These are phyloP conservation scores for Francoa sonchifolia DNA, from an alignment of 441 rosid genomes.

Conservation along the genomic window DNA sequence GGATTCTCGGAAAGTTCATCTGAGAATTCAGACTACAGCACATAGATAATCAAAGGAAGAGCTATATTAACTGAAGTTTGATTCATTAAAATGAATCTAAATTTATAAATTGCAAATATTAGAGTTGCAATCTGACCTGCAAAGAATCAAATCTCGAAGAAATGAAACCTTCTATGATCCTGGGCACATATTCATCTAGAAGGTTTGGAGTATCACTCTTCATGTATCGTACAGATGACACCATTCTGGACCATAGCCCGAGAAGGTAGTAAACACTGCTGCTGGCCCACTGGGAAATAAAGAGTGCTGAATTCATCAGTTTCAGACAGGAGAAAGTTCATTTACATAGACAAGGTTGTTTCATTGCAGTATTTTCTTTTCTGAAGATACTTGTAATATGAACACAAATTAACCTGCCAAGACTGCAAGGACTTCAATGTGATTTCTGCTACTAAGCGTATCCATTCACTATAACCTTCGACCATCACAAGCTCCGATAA, in stretches of 20 bases:
- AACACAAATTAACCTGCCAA: slow-evolving; percentile 99
- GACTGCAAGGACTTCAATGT: slow-evolving; percentile 92
- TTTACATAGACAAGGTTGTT: slow-evolving; percentile 1
- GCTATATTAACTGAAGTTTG: too few species aligned
- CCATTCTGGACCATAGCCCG: slow-evolving; percentile 97
- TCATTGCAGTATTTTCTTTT: neutral
- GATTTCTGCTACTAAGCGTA: slow-evolving; percentile 88
- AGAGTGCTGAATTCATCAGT: slow-evolving; percentile 11
- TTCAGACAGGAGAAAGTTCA: slow-evolving; percentile 7
- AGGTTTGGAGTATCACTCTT: slow-evolving; percentile 98
- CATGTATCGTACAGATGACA: slow-evolving; percentile 80
- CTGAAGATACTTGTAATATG: too few species aligned
- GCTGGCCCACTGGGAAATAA: slow-evolving; percentile 83
- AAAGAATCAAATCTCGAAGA: slow-evolving; percentile 89
- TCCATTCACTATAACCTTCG: slow-evolving; percentile 98
- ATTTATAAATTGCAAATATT: too few species aligned
- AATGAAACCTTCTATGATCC: slow-evolving; percentile 91
- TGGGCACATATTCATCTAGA: slow-evolving; percentile 95
- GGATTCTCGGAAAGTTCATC: slow-evolving; percentile 87
- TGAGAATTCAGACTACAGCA: slow-evolving; percentile 54
- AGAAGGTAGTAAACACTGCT: slow-evolving; percentile 95
- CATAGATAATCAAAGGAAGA: slow-evolving; percentile 7
- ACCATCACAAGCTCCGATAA: slow-evolving; percentile 95
- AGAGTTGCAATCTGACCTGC: too few species aligned
- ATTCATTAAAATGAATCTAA: too few species aligned